phyloP scores from a whole-genome alignment of 495 filamentous ascomycete species.

The Aspergillus hancockii region DNA sequence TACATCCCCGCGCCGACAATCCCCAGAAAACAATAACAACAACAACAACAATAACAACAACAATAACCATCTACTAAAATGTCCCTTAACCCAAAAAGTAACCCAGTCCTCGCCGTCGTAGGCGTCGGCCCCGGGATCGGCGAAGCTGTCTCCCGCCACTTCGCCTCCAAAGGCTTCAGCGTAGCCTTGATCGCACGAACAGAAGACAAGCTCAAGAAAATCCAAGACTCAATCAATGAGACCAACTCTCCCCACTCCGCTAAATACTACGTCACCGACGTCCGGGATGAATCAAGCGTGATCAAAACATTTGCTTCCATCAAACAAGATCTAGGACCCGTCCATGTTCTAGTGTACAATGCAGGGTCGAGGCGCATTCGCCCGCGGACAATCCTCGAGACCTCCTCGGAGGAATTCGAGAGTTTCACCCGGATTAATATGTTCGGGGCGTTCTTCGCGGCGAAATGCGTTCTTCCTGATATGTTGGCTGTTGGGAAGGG shows the following conservation, averaged over 20 bases:
- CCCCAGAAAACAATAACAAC: neutral
- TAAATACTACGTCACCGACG: slow-evolving; percentile 31
- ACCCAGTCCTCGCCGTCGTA: slow-evolving; percentile 31
- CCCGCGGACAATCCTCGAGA: slow-evolving; percentile 28
- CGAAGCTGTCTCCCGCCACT: slow-evolving; percentile 33
- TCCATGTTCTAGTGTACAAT: slow-evolving; percentile 32
- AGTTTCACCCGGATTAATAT: slow-evolving; percentile 32
- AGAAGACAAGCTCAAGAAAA: slow-evolving; percentile 25
- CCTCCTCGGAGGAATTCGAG: slow-evolving; percentile 30
- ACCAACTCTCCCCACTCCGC: slow-evolving; percentile 15
- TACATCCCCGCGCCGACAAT: neutral
- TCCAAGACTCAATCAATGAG: slow-evolving; percentile 22
- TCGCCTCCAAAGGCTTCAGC: slow-evolving; percentile 27
- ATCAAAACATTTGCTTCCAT: slow-evolving; percentile 24
- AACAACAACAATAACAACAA: neutral
- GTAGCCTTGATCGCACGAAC: slow-evolving; percentile 32
- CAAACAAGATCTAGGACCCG: slow-evolving; percentile 24
- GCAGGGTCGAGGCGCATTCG: slow-evolving; percentile 30
- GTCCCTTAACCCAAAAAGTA: slow-evolving; percentile 22
- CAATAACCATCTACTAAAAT: slow-evolving; percentile 9
- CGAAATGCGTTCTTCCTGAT: slow-evolving; percentile 31
- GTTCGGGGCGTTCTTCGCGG: slow-evolving; percentile 31
- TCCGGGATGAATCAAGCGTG: slow-evolving; percentile 22
- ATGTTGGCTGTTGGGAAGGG: slow-evolving; percentile 25
- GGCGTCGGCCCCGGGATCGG: slow-evolving; percentile 35